These are phyloP conservation scores for Oryza glaberrima DNA, from an alignment of 176 grass and related monocot genomes.

Conservation along the genomic window DNA sequence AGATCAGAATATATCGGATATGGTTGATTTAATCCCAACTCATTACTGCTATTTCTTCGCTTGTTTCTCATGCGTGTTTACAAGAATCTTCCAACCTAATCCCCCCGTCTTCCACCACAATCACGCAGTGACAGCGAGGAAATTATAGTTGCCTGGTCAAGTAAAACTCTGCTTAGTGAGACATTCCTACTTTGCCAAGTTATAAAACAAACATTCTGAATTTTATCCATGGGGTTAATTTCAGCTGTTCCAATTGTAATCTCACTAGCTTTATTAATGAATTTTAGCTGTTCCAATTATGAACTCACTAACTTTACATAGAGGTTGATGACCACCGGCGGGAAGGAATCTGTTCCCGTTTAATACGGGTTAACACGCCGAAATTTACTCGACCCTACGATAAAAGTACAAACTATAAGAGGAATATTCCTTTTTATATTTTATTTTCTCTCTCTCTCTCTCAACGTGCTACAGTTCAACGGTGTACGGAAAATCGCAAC, in stretches of 20 bases:
- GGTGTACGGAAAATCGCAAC: neutral
- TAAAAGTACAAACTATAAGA: neutral
- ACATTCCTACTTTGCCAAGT: neutral
- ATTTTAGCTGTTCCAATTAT: too few relatives aligned
- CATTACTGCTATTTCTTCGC: constrained; percentile 6
- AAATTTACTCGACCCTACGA: neutral
- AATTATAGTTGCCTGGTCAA: neutral
- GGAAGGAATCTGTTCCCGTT: neutral
- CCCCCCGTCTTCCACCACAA: neutral
- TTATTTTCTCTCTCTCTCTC: neutral
- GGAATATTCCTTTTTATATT: constrained; percentile 19
- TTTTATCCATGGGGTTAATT: neutral
- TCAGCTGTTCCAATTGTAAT: neutral
- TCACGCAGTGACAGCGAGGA: too few relatives aligned
- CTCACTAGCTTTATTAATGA: too few relatives aligned
- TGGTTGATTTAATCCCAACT: constrained; percentile 5
- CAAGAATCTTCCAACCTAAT: constrained; percentile 15
- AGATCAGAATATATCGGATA: neutral
- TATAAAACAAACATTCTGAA: neutral
- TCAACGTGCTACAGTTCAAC: neutral
- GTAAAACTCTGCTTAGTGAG: neutral
- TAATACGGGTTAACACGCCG: neutral
- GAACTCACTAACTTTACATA: neutral
- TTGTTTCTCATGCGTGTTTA: neutral
- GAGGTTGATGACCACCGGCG: neutral